Conservation (phyloP, 257 asterid genomes). For the Plantago elongata region DNA sequence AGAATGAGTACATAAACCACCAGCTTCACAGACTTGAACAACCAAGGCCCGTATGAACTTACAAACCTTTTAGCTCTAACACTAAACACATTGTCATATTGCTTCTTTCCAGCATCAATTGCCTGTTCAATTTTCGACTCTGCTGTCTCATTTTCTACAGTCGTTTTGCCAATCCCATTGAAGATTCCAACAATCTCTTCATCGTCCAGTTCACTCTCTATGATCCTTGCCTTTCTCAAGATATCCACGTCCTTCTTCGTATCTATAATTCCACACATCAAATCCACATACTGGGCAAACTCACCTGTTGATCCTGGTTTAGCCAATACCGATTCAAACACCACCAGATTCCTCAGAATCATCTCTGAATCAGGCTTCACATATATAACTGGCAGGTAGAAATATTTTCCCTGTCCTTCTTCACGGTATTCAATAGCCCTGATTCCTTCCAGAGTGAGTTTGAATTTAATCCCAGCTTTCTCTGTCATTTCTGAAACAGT, state of each 20-base stretch:
- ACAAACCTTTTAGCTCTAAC: constrained; percentile 28
- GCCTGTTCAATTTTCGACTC: constrained; percentile 34
- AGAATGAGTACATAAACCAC: constrained; percentile 23
- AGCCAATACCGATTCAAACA: constrained; percentile 41
- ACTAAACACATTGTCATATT: constrained; percentile 18
- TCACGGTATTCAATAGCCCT: constrained; percentile 26
- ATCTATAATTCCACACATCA: constrained; percentile 50
- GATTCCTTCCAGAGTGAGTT: constrained; percentile 24
- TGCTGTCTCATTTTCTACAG: constrained; percentile 1
- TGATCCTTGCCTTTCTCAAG: constrained; percentile 32
- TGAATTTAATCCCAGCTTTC: constrained; percentile 23
- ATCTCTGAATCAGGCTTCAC: constrained; percentile 35
- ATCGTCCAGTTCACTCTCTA: constrained; percentile 26
- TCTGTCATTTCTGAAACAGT: constrained; percentile 28
- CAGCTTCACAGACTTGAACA: constrained; percentile 24
- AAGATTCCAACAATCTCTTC: constrained; percentile 39
- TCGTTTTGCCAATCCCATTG: constrained; percentile 37
- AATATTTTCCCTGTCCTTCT: constrained; percentile 5
- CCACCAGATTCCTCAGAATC: constrained; percentile 45
- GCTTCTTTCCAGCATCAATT: constrained; percentile 32
- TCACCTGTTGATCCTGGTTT: constrained; percentile 28
- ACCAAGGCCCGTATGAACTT: constrained; percentile 20
- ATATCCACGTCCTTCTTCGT: constrained; percentile 35
- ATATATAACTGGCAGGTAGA: constrained; percentile 42
- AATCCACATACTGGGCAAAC: constrained; percentile 42